Percentiles rank a stretch among this genome's conserved stretches.
phyloP scores from a whole-genome alignment of 768 basidiomycete species.

The Wakefieldia striispora region DNA sequence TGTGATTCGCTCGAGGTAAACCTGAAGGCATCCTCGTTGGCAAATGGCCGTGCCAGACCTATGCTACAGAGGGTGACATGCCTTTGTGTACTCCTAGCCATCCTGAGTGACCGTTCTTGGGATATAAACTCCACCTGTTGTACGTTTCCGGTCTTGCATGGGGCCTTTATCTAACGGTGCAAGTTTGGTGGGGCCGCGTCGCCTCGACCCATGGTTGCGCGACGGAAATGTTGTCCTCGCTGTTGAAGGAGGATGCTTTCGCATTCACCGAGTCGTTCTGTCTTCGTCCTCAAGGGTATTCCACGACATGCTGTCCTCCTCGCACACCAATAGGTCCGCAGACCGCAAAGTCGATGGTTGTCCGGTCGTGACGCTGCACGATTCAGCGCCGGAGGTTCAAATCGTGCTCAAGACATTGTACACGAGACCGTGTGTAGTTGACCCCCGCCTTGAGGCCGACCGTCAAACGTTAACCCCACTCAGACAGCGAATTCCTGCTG shows the following conservation, averaged over 20 bases:
- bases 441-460: not conserved
- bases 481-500: conserved; percentile 21
- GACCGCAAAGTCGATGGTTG: conserved; percentile 22
- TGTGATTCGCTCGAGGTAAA: conserved; percentile 17
- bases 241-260: conserved; percentile 21
- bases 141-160: conserved; percentile 20
- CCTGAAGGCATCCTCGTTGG: conserved; percentile 29
- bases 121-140: conserved; percentile 9
- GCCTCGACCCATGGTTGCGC: conserved; percentile 23
- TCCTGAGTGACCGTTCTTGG: conserved; percentile 10
- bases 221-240: conserved; percentile 26
- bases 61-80: conserved; percentile 16
- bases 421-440: conserved; percentile 21
- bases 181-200: conserved; percentile 12
- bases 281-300: conserved; percentile 23
- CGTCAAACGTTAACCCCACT: conserved; percentile 5
- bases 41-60: conserved; percentile 26
- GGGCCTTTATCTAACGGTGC: conserved; percentile 12
- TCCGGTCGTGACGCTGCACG: conserved; percentile 20
- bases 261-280: conserved; percentile 20
- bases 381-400: conserved; percentile 22
- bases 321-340: conserved; percentile 5
- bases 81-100: conserved; percentile 9
- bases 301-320: conserved; percentile 15
- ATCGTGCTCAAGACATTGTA: conserved; percentile 25